phyloP scores from a whole-genome alignment of 208 protist genomes.

The Wallacemonas sp. region DNA sequence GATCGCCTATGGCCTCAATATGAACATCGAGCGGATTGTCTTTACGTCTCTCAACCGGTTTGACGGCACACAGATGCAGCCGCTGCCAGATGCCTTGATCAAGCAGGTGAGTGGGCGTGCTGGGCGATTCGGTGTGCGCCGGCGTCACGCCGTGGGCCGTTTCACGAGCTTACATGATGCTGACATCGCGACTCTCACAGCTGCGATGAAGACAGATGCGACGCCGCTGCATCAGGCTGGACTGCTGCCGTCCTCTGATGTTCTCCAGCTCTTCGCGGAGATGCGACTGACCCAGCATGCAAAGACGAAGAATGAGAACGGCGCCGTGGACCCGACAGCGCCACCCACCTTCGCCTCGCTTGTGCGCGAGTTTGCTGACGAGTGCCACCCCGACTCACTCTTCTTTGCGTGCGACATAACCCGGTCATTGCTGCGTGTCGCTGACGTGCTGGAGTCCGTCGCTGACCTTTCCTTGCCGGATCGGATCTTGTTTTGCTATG shows the following conservation, averaged over 20 bases:
- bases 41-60: constrained; percentile 87
- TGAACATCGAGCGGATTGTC: constrained; percentile 91
- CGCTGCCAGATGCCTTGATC: constrained; percentile 36
- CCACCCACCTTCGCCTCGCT: constrained; percentile 31
- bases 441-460: constrained; percentile 56
- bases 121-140: constrained; percentile 70
- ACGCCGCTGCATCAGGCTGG: constrained; percentile 47
- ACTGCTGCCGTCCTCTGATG: constrained; percentile 71
- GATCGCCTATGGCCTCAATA: constrained; percentile 95
- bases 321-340: not conserved
- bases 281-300: constrained; percentile 25
- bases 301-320: constrained; percentile 3
- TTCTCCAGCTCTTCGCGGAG: constrained; percentile 69
- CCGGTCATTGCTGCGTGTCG: constrained; percentile 63
- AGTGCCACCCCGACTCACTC: constrained; percentile 31
- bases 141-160: constrained; percentile 45
- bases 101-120: constrained; percentile 91
- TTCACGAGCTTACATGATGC: constrained; percentile 63
- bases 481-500: constrained; percentile 76
- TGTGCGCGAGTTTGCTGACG: constrained; percentile 39
- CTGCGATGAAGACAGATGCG: constrained; percentile 25
- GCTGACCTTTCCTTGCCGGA: constrained; percentile 46
- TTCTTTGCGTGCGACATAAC: constrained; percentile 81
- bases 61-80: constrained; percentile 51
- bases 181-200: constrained; percentile 36